A percentile compares a stretch with the other conserved stretches of the same genome.
These are phyloP conservation scores for Chytridium lagenaria DNA, from an alignment of 371 early-diverging fungal genomes.

Conservation along the genomic window DNA sequence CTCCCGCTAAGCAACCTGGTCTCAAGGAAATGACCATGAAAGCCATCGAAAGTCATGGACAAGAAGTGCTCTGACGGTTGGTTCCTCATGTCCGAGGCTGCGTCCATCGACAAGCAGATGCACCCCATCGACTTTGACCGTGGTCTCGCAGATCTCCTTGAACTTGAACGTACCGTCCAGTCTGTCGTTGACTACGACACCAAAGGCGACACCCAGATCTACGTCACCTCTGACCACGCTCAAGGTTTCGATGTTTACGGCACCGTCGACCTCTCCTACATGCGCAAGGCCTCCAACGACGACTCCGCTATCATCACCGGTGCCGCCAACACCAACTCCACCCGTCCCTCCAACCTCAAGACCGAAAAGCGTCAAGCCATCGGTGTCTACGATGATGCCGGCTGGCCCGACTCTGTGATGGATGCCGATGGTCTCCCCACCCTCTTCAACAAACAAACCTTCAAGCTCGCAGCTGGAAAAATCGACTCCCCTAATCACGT, in stretches of 20 bases:
- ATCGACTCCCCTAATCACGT: conserved; percentile 63
- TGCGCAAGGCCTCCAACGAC: conserved; percentile 35
- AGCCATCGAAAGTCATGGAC: conserved; percentile 53
- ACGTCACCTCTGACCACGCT: conserved; percentile 76
- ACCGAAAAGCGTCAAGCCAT: conserved; percentile 64
- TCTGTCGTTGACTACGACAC: conserved; percentile 49
- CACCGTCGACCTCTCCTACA: conserved; percentile 61
- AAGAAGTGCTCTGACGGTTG: conserved; percentile 69
- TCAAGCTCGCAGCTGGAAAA: conserved; percentile 68
- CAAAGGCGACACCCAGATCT: conserved; percentile 64
- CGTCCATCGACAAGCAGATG: conserved; percentile 74
- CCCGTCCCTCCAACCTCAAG: conserved; percentile 26
- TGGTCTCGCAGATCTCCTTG: conserved; percentile 72
- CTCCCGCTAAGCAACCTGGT: conserved; percentile 71
- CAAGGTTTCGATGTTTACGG: conserved; percentile 79
- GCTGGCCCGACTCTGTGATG: conserved; percentile 68
- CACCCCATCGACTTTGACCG: conserved; percentile 77
- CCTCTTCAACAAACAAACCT: conserved; percentile 60
- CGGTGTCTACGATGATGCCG: conserved; percentile 68
- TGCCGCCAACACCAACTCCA: conserved; percentile 27
- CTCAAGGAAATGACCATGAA: conserved; percentile 72
- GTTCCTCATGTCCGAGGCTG: conserved; percentile 80
- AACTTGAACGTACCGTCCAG: conserved; percentile 72
- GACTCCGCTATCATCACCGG: conserved; percentile 38
- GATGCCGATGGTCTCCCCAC: conserved; percentile 75